A percentile compares a stretch with the other conserved stretches of the same genome.
phyloP scores from a whole-genome alignment of 1,139 yeast genomes.

The Hansenula sp. region DNA sequence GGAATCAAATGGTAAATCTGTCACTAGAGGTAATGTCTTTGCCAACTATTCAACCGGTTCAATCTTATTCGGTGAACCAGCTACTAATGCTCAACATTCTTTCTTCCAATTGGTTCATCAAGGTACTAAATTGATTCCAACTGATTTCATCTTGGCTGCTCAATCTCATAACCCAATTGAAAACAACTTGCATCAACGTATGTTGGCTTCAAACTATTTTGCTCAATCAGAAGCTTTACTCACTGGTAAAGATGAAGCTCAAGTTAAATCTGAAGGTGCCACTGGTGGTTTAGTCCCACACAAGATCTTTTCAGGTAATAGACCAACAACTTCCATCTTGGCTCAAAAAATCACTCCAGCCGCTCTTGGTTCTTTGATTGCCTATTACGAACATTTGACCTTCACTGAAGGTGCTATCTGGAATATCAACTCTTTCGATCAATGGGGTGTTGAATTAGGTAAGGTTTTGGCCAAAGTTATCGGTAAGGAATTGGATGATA shows the following conservation, averaged over 20 bases:
- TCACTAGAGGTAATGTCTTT: conserved; percentile 85
- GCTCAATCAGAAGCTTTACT: conserved; percentile 98
- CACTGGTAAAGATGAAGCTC: conserved; percentile 87
- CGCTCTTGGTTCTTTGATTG: conserved; percentile 90
- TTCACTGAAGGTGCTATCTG: conserved; percentile 98
- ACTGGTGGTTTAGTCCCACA: conserved; percentile 84
- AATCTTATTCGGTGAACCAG: conserved; percentile 96
- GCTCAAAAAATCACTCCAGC: conserved; percentile 97
- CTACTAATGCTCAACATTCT: conserved; percentile 98
- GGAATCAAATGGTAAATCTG: conserved; percentile 99
- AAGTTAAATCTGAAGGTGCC: conserved; percentile 89
- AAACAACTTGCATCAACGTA: conserved; percentile 87
- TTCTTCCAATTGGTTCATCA: conserved; percentile 99
- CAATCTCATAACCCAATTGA: conserved; percentile 97
- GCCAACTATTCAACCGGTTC: conserved; percentile 95
- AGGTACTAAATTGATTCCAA: conserved; percentile 95
- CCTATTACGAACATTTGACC: conserved; percentile 95
- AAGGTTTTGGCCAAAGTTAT: conserved; percentile 95
- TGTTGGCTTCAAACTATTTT: conserved; percentile 97
- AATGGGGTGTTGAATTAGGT: conserved; percentile 99
- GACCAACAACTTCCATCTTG: conserved; percentile 96
- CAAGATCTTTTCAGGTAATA: conserved; percentile 94
- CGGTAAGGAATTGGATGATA: conserved; percentile 76
- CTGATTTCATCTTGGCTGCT: conserved; percentile 96
- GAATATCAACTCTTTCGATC: conserved; percentile 99